Percentiles rank a stretch among this genome's conserved stretches.
These are phyloP conservation scores for Neurospora sp. DNA, from an alignment of 495 filamentous ascomycete genomes.

Conservation along the genomic window DNA sequence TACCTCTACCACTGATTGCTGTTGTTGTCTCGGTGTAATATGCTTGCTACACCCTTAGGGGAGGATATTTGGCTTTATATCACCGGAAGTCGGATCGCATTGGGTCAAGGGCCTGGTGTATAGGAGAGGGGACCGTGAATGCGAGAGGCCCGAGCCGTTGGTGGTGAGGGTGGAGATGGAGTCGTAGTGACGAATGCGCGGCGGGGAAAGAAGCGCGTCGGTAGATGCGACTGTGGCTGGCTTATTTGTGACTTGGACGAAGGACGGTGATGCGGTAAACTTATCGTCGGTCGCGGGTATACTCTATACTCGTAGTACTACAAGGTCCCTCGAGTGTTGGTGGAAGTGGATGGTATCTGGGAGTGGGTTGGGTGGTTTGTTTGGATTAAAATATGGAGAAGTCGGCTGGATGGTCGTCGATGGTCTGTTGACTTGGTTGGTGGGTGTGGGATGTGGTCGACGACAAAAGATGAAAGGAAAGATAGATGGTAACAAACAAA, in stretches of 20 bases:
- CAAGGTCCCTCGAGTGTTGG: neutral
- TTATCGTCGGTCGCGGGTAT: neutral
- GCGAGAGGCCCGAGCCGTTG: neutral
- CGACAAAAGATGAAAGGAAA: neutral
- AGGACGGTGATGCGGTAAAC: neutral
- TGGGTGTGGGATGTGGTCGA: neutral
- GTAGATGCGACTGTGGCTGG: neutral
- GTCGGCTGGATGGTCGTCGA: neutral
- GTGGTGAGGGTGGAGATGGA: neutral
- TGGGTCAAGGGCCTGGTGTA: neutral
- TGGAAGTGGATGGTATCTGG: neutral
- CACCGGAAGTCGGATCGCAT: neutral
- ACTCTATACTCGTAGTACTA: neutral
- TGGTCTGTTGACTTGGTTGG: neutral
- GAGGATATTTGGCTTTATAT: neutral
- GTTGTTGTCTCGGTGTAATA: neutral
- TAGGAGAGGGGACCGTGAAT: neutral
- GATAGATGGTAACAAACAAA: neutral
- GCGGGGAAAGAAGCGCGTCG: neutral
- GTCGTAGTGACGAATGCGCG: neutral
- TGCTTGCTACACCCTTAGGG: neutral
- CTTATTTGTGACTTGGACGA: neutral
- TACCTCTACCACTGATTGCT: neutral
- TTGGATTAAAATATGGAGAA: neutral
- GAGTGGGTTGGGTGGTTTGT: neutral